Evolutionary conservation across 306 rosid genomes (phyloP).

Genomic region (Casuarina cunninghamiana): DNA sequence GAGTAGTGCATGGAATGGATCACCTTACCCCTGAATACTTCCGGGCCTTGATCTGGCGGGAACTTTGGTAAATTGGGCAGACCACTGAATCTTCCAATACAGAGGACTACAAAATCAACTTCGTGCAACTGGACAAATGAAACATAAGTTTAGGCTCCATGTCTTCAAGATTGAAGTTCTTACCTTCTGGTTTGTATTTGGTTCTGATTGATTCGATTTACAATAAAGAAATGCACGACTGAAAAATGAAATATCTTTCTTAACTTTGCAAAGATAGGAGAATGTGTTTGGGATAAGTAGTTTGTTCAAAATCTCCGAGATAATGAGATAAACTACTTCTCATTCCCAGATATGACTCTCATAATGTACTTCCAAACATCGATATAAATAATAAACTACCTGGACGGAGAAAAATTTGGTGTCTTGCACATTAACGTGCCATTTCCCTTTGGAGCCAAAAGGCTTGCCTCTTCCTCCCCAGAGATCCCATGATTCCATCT

Average conservation of each 20-base stretch:
- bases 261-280: background rate
- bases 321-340: background rate
- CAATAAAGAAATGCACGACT: too few species aligned
- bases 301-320: background rate
- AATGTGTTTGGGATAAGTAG: background rate
- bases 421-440: slow-evolving; percentile 47
- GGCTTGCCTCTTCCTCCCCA: slow-evolving; percentile 57
- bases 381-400: slow-evolving; percentile 18
- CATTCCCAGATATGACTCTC: background rate
- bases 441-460: slow-evolving; percentile 47
- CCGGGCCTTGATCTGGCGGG: slow-evolving; percentile 47
- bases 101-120: slow-evolving; percentile 57
- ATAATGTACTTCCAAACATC: background rate
- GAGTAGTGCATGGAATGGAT: slow-evolving; percentile 60
- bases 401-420: slow-evolving; percentile 28
- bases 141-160: background rate
- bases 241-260: background rate
- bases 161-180: background rate
- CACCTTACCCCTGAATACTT: slow-evolving; percentile 49
- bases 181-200: background rate
- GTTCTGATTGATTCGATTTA: background rate
- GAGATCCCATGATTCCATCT: slow-evolving; percentile 39
- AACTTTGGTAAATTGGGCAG: slow-evolving; percentile 54
- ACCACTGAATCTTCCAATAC: slow-evolving; percentile 56
- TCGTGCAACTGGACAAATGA: slow-evolving; percentile 35